Percentiles rank a stretch among this genome's conserved stretches.
Conservation (phyloP, 108 stramenopile genomes). For the Skeletonema marinoi region DNA sequence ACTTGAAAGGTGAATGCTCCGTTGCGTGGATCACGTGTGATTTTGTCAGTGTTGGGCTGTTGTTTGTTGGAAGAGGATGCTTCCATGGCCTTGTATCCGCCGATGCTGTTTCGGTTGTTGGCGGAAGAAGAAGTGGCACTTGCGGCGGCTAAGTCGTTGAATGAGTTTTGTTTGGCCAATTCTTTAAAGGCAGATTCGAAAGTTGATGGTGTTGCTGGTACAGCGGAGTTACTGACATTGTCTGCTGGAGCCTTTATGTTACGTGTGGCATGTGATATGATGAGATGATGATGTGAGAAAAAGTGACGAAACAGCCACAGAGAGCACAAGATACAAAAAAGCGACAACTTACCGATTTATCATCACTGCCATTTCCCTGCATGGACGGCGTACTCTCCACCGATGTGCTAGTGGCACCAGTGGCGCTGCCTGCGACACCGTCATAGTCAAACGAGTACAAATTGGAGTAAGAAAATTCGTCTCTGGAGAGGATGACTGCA, state of each 20-base stretch:
- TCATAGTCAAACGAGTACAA: conserved; percentile 5
- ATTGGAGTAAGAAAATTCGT: conserved; percentile 19
- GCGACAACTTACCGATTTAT: neutral
- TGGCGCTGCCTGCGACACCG: neutral
- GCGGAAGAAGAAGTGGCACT: neutral
- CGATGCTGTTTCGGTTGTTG: neutral
- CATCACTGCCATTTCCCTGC: neutral
- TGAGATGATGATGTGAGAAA: no score
- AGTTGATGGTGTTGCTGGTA: neutral
- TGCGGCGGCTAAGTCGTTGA: neutral
- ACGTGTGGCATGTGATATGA: no score
- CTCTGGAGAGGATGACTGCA: conserved; percentile 5
- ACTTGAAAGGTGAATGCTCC: conserved; percentile 52
- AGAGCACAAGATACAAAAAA: neutral
- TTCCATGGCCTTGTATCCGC: neutral
- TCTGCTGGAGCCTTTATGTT: no score
- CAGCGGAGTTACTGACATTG: neutral
- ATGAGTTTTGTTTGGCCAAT: neutral
- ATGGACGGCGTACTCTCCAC: neutral
- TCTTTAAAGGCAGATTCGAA: neutral
- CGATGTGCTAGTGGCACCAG: neutral
- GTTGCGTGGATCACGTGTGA: conserved; percentile 40
- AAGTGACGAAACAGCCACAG: no score
- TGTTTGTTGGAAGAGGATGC: neutral
- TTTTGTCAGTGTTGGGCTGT: neutral